Base-by-base conservation (phyloP, 2,329 filamentous ascomycete genomes). In the Venturia carpophila region DNA sequence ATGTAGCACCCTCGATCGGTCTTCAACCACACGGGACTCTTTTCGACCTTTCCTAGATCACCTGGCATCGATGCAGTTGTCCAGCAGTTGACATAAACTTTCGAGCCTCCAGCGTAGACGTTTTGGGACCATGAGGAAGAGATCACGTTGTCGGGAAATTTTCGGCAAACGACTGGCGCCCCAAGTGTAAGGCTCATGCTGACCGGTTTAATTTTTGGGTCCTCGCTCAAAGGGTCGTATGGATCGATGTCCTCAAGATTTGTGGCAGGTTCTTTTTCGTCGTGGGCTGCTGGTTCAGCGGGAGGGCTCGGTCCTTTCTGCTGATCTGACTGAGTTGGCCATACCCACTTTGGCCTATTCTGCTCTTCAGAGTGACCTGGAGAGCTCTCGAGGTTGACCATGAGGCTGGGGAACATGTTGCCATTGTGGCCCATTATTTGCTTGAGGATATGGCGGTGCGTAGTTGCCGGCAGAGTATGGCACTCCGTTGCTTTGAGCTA, bases 41-140 rank as follows among this genome's bases (percentile, higher is more conserved):
- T 41, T n/a, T 62, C 27, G 4, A 62, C 60, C 19, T 47, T 42
- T 34, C 60, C 60, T 19, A 21, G 19, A 11, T 27, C 60, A 19
- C 60, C 60, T 43, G 60, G 60, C 60, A 62, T 37, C 34, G 60
- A 62, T n/a, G 60, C 60, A 21, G 60, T 41, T 10, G 60, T 42
- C 60, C 60, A 62, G 24, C 60, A 62, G 24, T 42, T 43, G 21
- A 62, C 41, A 42, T 17, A 37, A 11, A 42, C 10, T n/a, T 62
- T 62, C 24, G 37, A 42, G 21, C 24, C 41, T 11, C 27, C 24
- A 47, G 60, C 42, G 37, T 30, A 62, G 21, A 62, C 60, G 15
- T 30, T 62, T 15, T 41, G 60, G 19, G 21, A 41, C 37, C 17
- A 19, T 3, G 60, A 19, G 3, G 30, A 30, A 17, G 58, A 41